Conservation (phyloP, 116 monocot genomes). For the Thalassia testudinum region DNA sequence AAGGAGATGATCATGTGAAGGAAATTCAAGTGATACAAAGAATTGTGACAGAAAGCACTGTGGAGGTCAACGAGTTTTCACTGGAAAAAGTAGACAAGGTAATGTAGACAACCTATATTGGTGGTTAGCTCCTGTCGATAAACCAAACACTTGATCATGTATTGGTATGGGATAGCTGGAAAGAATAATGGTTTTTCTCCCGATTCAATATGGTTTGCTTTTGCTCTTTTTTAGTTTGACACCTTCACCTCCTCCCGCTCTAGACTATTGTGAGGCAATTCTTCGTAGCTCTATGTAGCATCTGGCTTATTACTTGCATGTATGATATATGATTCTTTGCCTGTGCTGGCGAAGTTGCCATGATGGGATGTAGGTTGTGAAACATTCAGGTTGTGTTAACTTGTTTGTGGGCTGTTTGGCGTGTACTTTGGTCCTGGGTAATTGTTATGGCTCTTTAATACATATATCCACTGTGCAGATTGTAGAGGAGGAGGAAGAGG, state of each 20-base stretch:
- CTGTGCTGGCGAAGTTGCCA: neutral
- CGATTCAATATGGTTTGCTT: too few species aligned
- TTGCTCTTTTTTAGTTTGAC: too few species aligned
- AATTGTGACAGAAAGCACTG: slow-evolving; percentile 6
- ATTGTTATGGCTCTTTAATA: slow-evolving; percentile 2
- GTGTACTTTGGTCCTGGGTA: neutral
- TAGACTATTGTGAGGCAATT: too few species aligned
- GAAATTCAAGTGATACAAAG: slow-evolving; percentile 8
- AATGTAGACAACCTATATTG: neutral
- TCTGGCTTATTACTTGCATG: too few species aligned
- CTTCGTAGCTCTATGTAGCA: too few species aligned
- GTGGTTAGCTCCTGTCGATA: too few species aligned
- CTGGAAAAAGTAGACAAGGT: slow-evolving; percentile 12
- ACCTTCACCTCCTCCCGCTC: too few species aligned
- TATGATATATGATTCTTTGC: neutral
- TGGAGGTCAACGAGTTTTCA: slow-evolving; percentile 20
- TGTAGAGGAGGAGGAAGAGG: slow-evolving; percentile 12
- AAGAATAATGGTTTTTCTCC: too few species aligned
- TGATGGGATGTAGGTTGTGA: slow-evolving; percentile 8
- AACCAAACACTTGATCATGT: too few species aligned
- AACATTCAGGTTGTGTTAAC: neutral
- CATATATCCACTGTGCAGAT: neutral
- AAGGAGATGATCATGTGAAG: slow-evolving; percentile 5
- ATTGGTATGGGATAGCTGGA: too few species aligned
- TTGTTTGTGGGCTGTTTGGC: neutral